Percentiles rank a stretch among this genome's conserved stretches.
Evolutionary conservation across 257 asterid species (phyloP).

Genomic region (Ilex aquifolium): DNA sequence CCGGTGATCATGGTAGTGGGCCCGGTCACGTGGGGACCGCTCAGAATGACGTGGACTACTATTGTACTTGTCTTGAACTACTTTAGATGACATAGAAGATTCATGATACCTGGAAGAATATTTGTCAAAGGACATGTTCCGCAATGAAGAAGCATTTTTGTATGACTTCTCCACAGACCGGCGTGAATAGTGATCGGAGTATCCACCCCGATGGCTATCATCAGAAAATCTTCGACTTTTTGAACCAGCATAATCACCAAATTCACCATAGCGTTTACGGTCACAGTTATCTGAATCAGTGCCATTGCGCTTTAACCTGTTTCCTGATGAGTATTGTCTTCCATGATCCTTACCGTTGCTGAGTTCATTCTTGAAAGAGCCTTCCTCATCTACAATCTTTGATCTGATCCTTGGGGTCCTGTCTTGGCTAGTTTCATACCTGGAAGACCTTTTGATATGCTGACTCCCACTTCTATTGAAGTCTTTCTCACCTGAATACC

Average conservation of each 20-base stretch:
- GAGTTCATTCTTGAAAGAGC: slow-evolving; percentile 51
- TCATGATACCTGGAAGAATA: slow-evolving; percentile 66
- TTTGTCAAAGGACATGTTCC: slow-evolving; percentile 62
- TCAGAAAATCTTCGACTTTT: slow-evolving; percentile 75
- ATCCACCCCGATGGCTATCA: slow-evolving; percentile 48
- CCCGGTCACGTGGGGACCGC: slow-evolving; percentile 65
- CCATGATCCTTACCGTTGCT: slow-evolving; percentile 61
- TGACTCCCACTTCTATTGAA: slow-evolving; percentile 55
- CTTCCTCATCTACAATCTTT: slow-evolving; percentile 62
- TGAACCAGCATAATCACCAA: slow-evolving; percentile 58
- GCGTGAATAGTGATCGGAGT: slow-evolving; percentile 60
- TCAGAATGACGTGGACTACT: slow-evolving; percentile 73
- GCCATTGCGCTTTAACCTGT: slow-evolving; percentile 64
- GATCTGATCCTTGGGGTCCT: slow-evolving; percentile 55
- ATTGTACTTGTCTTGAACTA: slow-evolving; percentile 48
- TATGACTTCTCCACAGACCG: slow-evolving; percentile 42
- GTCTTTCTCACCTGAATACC: slow-evolving; percentile 63
- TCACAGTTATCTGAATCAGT: slow-evolving; percentile 56
- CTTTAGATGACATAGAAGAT: slow-evolving; percentile 37
- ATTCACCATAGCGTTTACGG: slow-evolving; percentile 52
- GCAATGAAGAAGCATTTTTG: slow-evolving; percentile 44
- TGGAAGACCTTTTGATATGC: slow-evolving; percentile 54
- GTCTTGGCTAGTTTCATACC: slow-evolving; percentile 52
- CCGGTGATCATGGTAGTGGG: slow-evolving; percentile 46
- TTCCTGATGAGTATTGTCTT: slow-evolving; percentile 49